A percentile compares a stretch with the other conserved stretches of the same genome.
Conservation (phyloP, 2,329 filamentous ascomycete genomes). For the Arthrobotrys sphaeroides region DNA sequence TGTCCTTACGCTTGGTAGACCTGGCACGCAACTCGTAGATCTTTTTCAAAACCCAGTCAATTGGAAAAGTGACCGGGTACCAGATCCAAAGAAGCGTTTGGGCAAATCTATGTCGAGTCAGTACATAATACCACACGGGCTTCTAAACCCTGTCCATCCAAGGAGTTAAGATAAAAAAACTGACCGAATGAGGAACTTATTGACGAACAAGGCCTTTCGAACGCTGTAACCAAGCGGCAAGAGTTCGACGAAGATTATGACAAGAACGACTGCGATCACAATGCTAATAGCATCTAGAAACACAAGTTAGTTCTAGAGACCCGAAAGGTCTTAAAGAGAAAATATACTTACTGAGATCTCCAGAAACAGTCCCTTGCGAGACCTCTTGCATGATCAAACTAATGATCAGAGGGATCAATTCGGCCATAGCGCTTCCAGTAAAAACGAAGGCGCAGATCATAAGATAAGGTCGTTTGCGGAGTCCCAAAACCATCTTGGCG, state of each 20-base stretch:
- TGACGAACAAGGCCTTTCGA: constrained; percentile 32
- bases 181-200: constrained; percentile 35
- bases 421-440: constrained; percentile 47
- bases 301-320: background rate
- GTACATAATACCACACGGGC: background rate
- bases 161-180: background rate
- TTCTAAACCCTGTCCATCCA: background rate
- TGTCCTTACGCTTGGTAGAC: background rate
- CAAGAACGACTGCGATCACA: constrained; percentile 33
- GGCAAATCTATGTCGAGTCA: constrained; percentile 17
- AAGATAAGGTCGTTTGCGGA: constrained; percentile 29
- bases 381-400: constrained; percentile 44
- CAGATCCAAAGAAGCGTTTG: constrained; percentile 22
- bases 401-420: constrained; percentile 43
- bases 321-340: background rate
- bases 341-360: constrained; percentile 34
- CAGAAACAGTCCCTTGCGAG: constrained; percentile 33
- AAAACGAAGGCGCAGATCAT: constrained; percentile 51
- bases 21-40: constrained; percentile 8
- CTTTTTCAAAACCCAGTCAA: constrained; percentile 15
- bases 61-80: constrained; percentile 39
- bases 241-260: constrained; percentile 45
- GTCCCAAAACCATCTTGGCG: constrained; percentile 20
- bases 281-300: constrained; percentile 42
- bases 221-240: constrained; percentile 42